Evolutionary conservation across 2,329 filamentous ascomycete species (phyloP).

Genomic region (Penicillium thymicola): DNA sequence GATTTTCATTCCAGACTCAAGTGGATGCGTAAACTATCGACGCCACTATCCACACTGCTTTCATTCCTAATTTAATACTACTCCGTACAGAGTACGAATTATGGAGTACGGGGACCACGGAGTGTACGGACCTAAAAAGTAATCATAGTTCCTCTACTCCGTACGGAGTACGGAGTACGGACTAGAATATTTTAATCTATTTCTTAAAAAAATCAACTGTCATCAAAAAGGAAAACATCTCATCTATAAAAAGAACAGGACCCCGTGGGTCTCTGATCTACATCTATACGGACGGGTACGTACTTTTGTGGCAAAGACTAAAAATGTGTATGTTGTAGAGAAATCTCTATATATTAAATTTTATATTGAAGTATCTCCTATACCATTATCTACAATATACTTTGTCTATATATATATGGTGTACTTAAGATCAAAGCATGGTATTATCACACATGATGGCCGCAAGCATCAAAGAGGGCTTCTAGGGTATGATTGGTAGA

Average conservation of each 20-base stretch:
- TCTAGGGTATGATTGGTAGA: background rate
- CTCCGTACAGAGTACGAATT: background rate
- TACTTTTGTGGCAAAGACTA: background rate
- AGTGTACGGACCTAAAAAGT: too few relatives aligned
- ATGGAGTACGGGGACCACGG: background rate
- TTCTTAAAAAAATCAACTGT: background rate
- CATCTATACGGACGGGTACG: background rate
- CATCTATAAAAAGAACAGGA: constrained; percentile 5
- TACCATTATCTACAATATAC: background rate
- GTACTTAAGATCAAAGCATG: background rate
- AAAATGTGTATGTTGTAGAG: background rate
- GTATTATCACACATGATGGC: background rate
- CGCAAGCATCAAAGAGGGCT: background rate
- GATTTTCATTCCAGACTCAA: background rate
- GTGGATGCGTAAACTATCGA: constrained; percentile 7
- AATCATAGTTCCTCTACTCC: too few relatives aligned
- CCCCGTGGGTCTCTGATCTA: constrained; percentile 4
- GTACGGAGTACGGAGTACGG: too few relatives aligned
- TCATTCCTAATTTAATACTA: background rate
- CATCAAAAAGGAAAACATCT: background rate
- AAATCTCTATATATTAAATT: background rate
- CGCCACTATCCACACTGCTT: constrained; percentile 1
- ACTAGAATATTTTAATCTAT: background rate
- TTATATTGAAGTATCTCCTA: too few relatives aligned
- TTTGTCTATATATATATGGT: background rate